Conservation (phyloP, 1,284 basidiomycete genomes). For the Athelia sp. region DNA sequence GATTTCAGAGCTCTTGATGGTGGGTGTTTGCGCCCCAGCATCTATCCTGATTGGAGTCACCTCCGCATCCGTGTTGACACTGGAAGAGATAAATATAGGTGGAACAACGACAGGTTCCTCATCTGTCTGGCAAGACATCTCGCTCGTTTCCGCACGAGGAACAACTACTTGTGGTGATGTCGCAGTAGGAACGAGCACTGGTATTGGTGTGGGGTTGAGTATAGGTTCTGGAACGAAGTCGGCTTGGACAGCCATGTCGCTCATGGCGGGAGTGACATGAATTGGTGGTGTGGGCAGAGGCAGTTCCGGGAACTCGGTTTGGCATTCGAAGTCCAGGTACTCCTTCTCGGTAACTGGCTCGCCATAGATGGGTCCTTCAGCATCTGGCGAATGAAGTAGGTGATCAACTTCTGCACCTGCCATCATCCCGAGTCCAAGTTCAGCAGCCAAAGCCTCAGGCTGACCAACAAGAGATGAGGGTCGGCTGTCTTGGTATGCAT, state of each 20-base stretch:
- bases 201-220: conserved; percentile 34
- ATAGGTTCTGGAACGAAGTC: too few relatives aligned
- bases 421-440: conserved; percentile 53
- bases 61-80: too few relatives aligned
- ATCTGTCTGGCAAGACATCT: conserved; percentile 49
- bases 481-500: conserved; percentile 58
- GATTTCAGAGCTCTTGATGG: too few relatives aligned
- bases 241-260: conserved; percentile 37
- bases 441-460: conserved; percentile 63
- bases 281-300: conserved; percentile 17
- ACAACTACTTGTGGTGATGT: too few relatives aligned
- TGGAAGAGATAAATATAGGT: neutral
- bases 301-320: conserved; percentile 40
- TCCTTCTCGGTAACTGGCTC: conserved; percentile 29
- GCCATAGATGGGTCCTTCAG: conserved; percentile 27
- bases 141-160: conserved; percentile 17
- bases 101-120: conserved; percentile 20
- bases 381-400: too few relatives aligned
- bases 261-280: conserved; percentile 12
- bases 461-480: conserved; percentile 65
- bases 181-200: conserved; percentile 18
- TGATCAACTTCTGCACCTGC: conserved; percentile 31
- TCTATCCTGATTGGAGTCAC: conserved; percentile 15
- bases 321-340: conserved; percentile 58
- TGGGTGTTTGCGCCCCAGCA: conserved; percentile 23